These are phyloP conservation scores for Cantharellus anzutake DNA, from an alignment of 768 basidiomycete species.

Conservation along the genomic window DNA sequence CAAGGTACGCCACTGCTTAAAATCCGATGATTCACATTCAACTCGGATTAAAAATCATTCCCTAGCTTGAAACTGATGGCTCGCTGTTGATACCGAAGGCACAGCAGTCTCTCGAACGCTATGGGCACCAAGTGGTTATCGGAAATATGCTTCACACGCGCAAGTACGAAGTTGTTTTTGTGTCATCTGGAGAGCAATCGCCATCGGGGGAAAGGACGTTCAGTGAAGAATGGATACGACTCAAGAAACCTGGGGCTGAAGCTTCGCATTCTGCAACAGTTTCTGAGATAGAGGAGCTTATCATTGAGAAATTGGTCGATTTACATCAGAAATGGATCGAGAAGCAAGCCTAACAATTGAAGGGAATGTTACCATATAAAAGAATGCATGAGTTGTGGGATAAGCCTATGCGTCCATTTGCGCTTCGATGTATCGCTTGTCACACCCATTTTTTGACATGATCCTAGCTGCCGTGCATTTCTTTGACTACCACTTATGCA, in stretches of 20 bases:
- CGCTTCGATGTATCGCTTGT: too few relatives aligned
- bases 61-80: constrained; percentile 82
- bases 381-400: too few relatives aligned
- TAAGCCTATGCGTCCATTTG: too few relatives aligned
- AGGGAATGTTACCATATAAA: too few relatives aligned
- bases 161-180: constrained; percentile 84
- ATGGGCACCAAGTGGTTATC: constrained; percentile 94
- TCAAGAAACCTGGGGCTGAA: constrained; percentile 3
- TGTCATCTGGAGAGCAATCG: constrained; percentile 24
- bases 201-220: constrained; percentile 4
- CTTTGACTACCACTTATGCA: too few relatives aligned
- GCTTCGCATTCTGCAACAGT: constrained; percentile 17
- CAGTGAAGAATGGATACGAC: constrained; percentile 18
- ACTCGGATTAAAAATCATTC: not conserved
- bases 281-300: constrained; percentile 89
- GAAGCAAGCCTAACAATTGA: too few relatives aligned
- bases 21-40: not conserved
- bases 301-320: constrained; percentile 52
- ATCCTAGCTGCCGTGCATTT: too few relatives aligned
- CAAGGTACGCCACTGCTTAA: constrained; percentile 39
- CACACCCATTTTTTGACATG: too few relatives aligned
- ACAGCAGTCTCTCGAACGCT: constrained; percentile 67
- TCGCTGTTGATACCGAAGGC: constrained; percentile 79
- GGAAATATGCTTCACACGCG: constrained; percentile 87
- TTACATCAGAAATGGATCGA: constrained; percentile 52